Base-by-base conservation (phyloP, 2,329 filamentous ascomycete species). In the Apiospora saccharicola region DNA sequence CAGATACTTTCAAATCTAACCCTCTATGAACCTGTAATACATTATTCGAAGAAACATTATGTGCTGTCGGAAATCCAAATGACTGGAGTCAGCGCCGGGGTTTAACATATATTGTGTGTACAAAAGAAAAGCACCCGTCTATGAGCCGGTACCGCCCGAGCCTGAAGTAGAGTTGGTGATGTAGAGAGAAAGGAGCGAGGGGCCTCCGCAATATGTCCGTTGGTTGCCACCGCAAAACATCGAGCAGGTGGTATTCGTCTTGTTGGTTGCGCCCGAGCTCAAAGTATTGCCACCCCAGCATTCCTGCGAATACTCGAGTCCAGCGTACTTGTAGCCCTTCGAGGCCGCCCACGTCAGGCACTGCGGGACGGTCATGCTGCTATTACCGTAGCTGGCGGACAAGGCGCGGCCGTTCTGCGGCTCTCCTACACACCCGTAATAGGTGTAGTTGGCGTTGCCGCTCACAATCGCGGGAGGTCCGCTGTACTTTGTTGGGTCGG, bases 261-360 rank as follows among this genome's bases (percentile, higher is more conserved):
- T 26, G 34, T 57, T 70, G 30, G 34, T 1, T 3, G 68, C 68
- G 30, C 3, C 30, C 30, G 68, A 26, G 24, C 44, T 14, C 16
- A 70, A 12, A 19, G 69, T 67, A 8, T 71, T 47, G 26, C 37
- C 69, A 73, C 79, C 81, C 72, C 74, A 82, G 72, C 83, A 85
- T 74, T 85, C 80, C 10, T 71, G 72, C 4, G 75, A 77, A 71
- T 81, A 83, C 73, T 84, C 81, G 44, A 81, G 76, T 37, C 82
- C 83, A 68, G 83, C 84, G 73, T 79, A 84, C 57, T 76, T 72
- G 74, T 81, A 84, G n/a, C 73, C 77, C 24, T 72, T 72, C 77
- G 83, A 51, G 73, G 72, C 2, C 80, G 71, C 72, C 43, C 69
- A 51, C 6, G 47, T 69, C 34, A 70, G 79, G 73, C 83, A 85